Conservation (phyloP, 257 asterid species). For the Paulownia fortunei region DNA sequence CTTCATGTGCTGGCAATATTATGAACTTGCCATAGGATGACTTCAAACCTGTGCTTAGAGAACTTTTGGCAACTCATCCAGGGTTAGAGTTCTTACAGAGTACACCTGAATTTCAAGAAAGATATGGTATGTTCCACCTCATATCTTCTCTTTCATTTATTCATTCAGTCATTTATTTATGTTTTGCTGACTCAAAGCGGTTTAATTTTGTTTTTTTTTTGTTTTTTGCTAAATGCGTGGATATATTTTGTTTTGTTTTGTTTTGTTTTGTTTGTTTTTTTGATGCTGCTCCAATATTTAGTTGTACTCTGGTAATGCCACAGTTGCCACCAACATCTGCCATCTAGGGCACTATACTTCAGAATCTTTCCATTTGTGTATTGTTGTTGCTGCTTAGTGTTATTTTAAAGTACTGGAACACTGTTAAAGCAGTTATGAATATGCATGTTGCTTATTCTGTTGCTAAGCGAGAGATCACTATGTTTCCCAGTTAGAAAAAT, state of each 20-base stretch:
- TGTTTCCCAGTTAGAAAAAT: background rate
- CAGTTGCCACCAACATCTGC: background rate
- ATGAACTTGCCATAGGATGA: constrained; percentile 63
- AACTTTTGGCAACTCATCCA: constrained; percentile 96
- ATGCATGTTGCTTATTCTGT: constrained; percentile 1
- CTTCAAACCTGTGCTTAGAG: constrained; percentile 94
- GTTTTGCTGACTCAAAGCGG: constrained; percentile 2
- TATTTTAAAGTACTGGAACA: constrained; percentile 13
- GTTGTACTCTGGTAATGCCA: background rate
- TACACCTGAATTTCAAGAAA: constrained; percentile 99
- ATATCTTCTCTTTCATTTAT: constrained; percentile 1
- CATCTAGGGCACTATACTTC: background rate
- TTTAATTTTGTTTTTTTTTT: constrained; percentile 11
- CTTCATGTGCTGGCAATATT: constrained; percentile 24
- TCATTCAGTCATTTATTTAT: background rate
- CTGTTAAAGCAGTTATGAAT: background rate
- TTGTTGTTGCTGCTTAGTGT: background rate
- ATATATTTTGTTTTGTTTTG: background rate
- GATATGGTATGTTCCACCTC: constrained; percentile 75
- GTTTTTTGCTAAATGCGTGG: background rate
- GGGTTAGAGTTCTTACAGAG: constrained; percentile 98
- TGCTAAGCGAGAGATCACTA: background rate
- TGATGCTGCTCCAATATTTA: background rate
- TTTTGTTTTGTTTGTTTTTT: background rate
- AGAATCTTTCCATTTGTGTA: background rate